Evolutionary conservation across 305 asterid species (phyloP).

Genomic region (Fraxinus xanthoxyloides): DNA sequence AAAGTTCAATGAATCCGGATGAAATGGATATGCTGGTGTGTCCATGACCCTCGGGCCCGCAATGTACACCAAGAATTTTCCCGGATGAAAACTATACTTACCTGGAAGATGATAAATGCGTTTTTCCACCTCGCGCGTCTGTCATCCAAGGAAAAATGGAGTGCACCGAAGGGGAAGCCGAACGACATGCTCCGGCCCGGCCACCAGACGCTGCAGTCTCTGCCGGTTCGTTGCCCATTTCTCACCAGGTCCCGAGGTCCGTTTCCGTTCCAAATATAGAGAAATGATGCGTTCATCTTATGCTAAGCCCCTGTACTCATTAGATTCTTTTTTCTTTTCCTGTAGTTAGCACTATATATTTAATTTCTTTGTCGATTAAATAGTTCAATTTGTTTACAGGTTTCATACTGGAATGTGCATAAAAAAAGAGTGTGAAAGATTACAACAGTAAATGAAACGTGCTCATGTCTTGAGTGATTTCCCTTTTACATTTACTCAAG

Average conservation of each 20-base stretch:
- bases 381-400: conserved; percentile 31
- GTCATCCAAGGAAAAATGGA: conserved; percentile 46
- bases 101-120: neutral
- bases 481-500: conserved; percentile 69
- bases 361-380: neutral
- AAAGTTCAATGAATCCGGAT: neutral
- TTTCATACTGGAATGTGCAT: conserved; percentile 69
- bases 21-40: too few relatives aligned
- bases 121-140: neutral
- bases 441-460: conserved; percentile 61
- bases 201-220: conserved; percentile 62
- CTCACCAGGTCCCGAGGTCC: conserved; percentile 65
- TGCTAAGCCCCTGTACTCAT: neutral
- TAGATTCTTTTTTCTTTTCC: neutral
- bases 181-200: conserved; percentile 62
- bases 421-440: conserved; percentile 62
- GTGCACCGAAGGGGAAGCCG: conserved; percentile 77
- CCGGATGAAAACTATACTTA: neutral
- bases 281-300: neutral
- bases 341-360: neutral
- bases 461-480: conserved; percentile 49
- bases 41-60: too few relatives aligned
- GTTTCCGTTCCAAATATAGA: conserved; percentile 7
- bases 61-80: too few relatives aligned
- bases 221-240: conserved; percentile 66